Conservation (phyloP, 2,329 filamentous ascomycete genomes). For the Talaromyces marneffei region DNA sequence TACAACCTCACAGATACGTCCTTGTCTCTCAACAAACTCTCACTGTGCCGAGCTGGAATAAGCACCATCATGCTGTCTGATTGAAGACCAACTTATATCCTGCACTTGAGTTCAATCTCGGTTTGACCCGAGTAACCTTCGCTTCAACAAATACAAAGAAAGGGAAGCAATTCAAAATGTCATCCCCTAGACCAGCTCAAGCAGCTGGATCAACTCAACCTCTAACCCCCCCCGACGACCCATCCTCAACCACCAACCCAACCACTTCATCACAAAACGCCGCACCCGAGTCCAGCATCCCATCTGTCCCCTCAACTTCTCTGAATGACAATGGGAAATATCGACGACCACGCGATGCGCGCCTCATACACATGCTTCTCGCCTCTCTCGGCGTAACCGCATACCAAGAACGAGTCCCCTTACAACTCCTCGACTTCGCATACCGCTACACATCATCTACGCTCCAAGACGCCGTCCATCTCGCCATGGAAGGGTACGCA, state of each 20-base stretch:
- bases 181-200: constrained; percentile 31
- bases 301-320: constrained; percentile 39
- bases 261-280: constrained; percentile 22
- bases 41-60: not conserved
- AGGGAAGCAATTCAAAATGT: constrained; percentile 20
- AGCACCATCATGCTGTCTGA: not conserved
- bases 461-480: constrained; percentile 48
- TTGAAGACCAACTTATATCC: not conserved
- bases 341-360: constrained; percentile 45
- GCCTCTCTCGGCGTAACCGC: constrained; percentile 44
- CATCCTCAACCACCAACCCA: constrained; percentile 21
- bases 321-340: constrained; percentile 43
- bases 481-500: constrained; percentile 47
- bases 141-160: not conserved
- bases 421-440: constrained; percentile 49
- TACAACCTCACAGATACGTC: not conserved
- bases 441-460: constrained; percentile 51
- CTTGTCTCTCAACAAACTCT: not conserved
- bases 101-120: not conserved
- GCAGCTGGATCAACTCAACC: constrained; percentile 32
- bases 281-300: constrained; percentile 24
- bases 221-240: constrained; percentile 41
- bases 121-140: not conserved
- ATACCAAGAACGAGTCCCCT: constrained; percentile 49
- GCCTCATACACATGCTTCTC: constrained; percentile 47